Evolutionary conservation across 192 early-diverging fungal genomes (phyloP), one percentile per base, ranked within the genome.

Genomic region (Coemansia sp.): DNA sequence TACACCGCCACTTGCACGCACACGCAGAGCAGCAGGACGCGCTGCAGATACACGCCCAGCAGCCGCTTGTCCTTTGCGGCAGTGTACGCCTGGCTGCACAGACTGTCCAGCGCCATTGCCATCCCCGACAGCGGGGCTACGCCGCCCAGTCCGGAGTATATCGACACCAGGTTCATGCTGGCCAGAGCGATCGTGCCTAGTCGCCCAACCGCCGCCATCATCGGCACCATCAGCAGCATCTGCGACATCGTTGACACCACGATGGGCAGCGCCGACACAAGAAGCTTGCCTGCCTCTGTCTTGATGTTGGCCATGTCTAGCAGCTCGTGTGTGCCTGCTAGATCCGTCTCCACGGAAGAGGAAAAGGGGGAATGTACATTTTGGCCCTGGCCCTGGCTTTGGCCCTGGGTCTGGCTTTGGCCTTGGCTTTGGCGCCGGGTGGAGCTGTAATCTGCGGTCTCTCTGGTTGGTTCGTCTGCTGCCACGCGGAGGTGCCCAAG

Each of bases 1-100:
- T 91, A 91, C 7, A 94, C 85, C 37, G 85, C 84, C 83, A 76
- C 85, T 66, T 89, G 90, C 23, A 95, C 64, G 5, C 84, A 49
- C 49, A 84, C 63, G 58, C 91, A 79, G 61, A 93, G 85, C 40
- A 98, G 78, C 8, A 99, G 84, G 0, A 89, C 91, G 13, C 97
- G 86, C 72, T 94, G 92, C 47, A 92, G 70, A 50, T 91, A 89
- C 0, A 92, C 65, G 26, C 92, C 92, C 16, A 91, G 75, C 15
- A 87, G 67, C 8, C 75, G 86, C 63, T 84, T 82, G 67, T 91
- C 88, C 39, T 79, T 78, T 21, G 89, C 85, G 0, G 86, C 87
- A 1, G 92, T 92, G 68, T 74, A 92, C 5, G 89, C 86, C 72
- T 93, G 90, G 23, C 88, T 89, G 62, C 89, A 90, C 41, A 93